Conservation (phyloP, 2,329 filamentous ascomycete genomes). For the Epichloe scottii region DNA sequence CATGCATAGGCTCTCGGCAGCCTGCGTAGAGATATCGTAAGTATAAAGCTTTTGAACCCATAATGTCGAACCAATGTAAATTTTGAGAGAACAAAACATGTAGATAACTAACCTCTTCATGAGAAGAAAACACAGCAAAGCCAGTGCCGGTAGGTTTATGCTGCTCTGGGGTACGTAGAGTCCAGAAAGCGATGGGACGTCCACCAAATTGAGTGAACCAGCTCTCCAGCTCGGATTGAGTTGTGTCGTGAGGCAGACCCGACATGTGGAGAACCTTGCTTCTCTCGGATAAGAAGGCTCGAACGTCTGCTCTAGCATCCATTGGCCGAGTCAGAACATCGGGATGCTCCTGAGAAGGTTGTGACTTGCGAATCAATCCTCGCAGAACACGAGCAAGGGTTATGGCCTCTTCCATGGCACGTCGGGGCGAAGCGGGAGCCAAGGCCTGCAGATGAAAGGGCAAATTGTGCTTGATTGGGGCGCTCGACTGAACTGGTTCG, state of each 20-base stretch:
- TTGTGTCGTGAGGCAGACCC: constrained; percentile 92
- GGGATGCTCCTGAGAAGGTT: constrained; percentile 83
- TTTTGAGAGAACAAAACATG: background rate
- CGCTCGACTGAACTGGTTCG: constrained; percentile 92
- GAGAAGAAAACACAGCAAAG: constrained; percentile 96
- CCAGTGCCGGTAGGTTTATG: constrained; percentile 99
- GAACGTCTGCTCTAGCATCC: constrained; percentile 91
- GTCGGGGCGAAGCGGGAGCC: constrained; percentile 85
- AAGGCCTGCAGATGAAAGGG: constrained; percentile 95
- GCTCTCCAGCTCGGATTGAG: constrained; percentile 95
- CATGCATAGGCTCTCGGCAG: constrained; percentile 97
- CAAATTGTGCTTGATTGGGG: constrained; percentile 96
- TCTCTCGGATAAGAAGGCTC: constrained; percentile 88
- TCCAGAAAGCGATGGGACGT: constrained; percentile 98
- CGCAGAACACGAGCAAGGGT: constrained; percentile 86
- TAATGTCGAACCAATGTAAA: too few species aligned
- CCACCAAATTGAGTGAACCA: constrained; percentile 99
- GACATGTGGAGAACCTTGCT: constrained; percentile 99
- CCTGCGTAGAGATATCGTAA: constrained; percentile 36
- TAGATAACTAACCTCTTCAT: constrained; percentile 72
- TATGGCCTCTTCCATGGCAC: constrained; percentile 95
- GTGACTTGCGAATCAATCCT: constrained; percentile 89
- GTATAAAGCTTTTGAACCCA: too few species aligned
- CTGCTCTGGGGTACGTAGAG: constrained; percentile 90
- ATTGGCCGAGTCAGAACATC: constrained; percentile 91